Evolutionary conservation across 2,329 filamentous ascomycete genomes (phyloP).

Genomic region (Beauveria medogensis): DNA sequence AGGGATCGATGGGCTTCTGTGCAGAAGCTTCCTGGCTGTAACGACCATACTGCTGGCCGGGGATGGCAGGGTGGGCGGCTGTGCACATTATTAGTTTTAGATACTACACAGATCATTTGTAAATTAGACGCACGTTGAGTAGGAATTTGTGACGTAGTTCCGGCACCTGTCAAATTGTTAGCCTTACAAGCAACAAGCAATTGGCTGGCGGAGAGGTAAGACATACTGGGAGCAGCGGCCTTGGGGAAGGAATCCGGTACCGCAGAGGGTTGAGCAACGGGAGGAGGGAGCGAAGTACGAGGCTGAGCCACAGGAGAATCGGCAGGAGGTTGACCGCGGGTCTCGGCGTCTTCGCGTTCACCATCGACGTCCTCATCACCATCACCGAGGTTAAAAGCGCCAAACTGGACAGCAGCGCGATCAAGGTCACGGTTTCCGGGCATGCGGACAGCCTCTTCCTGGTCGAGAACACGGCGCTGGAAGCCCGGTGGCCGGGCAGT

Average conservation of each 20-base stretch:
- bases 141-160: conserved; percentile 11
- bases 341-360: conserved; percentile 91
- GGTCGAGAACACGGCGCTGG: conserved; percentile 80
- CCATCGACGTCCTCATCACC: conserved; percentile 85
- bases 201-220: conserved; percentile 11
- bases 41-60: conserved; percentile 60
- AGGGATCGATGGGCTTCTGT: conserved; percentile 83
- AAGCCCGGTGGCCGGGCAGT: conserved; percentile 66
- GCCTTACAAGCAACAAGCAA: background rate
- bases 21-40: conserved; percentile 59
- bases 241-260: conserved; percentile 49
- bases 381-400: conserved; percentile 83
- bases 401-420: conserved; percentile 88
- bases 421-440: conserved; percentile 93
- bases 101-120: background rate
- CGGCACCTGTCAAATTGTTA: background rate
- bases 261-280: conserved; percentile 48
- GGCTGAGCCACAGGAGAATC: conserved; percentile 85
- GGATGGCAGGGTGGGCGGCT: conserved; percentile 41
- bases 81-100: background rate
- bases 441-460: conserved; percentile 98
- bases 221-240: conserved; percentile 41
- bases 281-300: conserved; percentile 80
- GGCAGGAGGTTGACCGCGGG: conserved; percentile 82
- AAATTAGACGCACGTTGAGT: conserved; percentile 18